Conservation (phyloP, 495 filamentous ascomycete species). For the Neurospora sp. region DNA sequence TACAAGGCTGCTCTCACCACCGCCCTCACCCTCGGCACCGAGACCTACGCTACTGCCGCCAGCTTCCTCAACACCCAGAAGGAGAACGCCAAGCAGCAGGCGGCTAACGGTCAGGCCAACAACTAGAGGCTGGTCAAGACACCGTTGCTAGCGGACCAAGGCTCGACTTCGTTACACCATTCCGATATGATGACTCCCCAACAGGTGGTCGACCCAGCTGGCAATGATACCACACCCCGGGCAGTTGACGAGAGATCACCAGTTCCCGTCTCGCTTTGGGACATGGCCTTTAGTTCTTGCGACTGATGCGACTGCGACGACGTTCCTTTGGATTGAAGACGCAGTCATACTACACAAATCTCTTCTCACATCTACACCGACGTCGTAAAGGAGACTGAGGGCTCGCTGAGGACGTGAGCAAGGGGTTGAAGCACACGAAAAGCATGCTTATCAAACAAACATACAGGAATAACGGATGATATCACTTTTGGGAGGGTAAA, state of each 20-base stretch:
- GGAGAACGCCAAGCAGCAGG: slow-evolving; percentile 47
- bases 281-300: neutral
- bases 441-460: neutral
- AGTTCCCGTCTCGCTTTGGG: neutral
- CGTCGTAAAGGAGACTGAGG: neutral
- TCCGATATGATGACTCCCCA: neutral
- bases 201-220: neutral
- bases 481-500: neutral
- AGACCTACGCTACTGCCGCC: slow-evolving; percentile 50
- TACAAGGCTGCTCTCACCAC: slow-evolving; percentile 70
- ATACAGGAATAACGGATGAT: neutral
- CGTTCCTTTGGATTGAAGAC: neutral
- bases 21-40: slow-evolving; percentile 57
- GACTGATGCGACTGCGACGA: neutral
- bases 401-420: neutral
- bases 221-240: neutral
- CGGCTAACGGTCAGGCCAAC: slow-evolving; percentile 31
- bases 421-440: neutral
- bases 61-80: slow-evolving; percentile 49
- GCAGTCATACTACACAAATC: neutral
- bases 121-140: slow-evolving; percentile 2
- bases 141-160: neutral
- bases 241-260: neutral
- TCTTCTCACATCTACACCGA: neutral
- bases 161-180: neutral